These are phyloP conservation scores for Thamnidium elegans DNA, from an alignment of 192 early-diverging fungal genomes.

Conservation along the genomic window DNA sequence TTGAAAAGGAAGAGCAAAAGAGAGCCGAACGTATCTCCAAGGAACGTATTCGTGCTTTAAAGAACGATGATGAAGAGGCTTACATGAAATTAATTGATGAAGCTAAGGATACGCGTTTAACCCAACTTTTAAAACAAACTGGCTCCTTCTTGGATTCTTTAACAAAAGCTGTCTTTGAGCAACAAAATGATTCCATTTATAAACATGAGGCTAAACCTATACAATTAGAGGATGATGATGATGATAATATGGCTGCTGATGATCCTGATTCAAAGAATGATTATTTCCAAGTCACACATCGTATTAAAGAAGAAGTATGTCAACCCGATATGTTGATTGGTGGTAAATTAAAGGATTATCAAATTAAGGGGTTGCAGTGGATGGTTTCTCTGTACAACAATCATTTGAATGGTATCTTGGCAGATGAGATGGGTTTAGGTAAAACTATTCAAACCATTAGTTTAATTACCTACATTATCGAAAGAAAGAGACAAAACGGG, in stretches of 20 bases:
- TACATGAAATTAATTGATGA: constrained; percentile 94
- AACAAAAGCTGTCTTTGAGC: constrained; percentile 82
- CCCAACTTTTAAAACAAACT: constrained; percentile 88
- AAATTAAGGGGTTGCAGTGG: constrained; percentile 96
- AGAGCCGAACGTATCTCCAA: constrained; percentile 79
- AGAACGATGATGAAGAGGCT: constrained; percentile 96
- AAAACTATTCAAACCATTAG: constrained; percentile 96
- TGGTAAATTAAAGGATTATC: constrained; percentile 95
- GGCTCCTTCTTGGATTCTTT: constrained; percentile 81
- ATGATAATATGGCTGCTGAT: background rate
- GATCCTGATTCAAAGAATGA: constrained; percentile 53
- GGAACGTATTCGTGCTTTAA: constrained; percentile 95
- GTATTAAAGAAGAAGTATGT: constrained; percentile 72
- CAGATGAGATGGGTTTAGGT: constrained; percentile 93
- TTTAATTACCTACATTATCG: constrained; percentile 93
- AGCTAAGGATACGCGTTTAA: constrained; percentile 95
- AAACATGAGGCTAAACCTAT: background rate
- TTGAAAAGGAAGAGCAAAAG: constrained; percentile 95
- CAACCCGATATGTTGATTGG: constrained; percentile 87
- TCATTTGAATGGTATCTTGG: constrained; percentile 94
- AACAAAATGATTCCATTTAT: constrained; percentile 63
- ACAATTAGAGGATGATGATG: background rate
- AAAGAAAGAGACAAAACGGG: constrained; percentile 89
- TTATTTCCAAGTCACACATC: constrained; percentile 91
- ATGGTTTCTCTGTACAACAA: constrained; percentile 99